Evolutionary conservation across 805 yeast species (phyloP), one percentile per base, ranked within the genome.

Genomic region (Millerozyma miso): DNA sequence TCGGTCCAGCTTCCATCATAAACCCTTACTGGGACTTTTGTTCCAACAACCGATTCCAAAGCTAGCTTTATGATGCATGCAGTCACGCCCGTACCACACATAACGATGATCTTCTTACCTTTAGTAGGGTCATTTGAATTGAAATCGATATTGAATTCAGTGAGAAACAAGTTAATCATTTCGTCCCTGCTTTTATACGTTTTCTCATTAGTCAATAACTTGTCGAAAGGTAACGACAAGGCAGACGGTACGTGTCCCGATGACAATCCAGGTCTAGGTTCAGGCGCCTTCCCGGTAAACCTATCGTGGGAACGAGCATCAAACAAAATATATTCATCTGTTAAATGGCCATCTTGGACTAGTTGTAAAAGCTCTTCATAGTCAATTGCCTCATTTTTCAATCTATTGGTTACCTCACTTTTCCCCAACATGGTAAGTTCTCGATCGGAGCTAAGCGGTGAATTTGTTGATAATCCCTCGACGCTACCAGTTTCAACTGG

Each of bases 41-140:
- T 53, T 8, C 67, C 63, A 31, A 64, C 58, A 13, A 73, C 55
- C 4, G 63, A 56, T 39, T 74, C 65, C 35, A 70, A 57, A 1
- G 95, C 98, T 6, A 84, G 69, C 62, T 86, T 84, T 37, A 91
- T 74, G 33, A 93, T 81, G 49, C 91, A 88, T 0, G 97, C 98
- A 8, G 97, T 83, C 38, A 93, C 97, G 37, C 98, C 99, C 0
- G 97, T 84, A 20, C 98, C 99, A 60, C 99, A 93, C 87, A 87
- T 80, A 33, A 85, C 85, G 39, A 93, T 80, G 15, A 86, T 80
- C 10, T 88, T 90, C 54, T 84, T 83, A 14, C 70, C 62, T 15
- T 55, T 65, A 35, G 59, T 60, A 31, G 72, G 52, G 8, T 53
- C 44, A 43, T 63, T 40, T 45, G 53, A 45, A 15, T 56, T 38